phyloP scores from a whole-genome alignment of 176 grass and related monocot genomes.

The Juncus inflexus region DNA sequence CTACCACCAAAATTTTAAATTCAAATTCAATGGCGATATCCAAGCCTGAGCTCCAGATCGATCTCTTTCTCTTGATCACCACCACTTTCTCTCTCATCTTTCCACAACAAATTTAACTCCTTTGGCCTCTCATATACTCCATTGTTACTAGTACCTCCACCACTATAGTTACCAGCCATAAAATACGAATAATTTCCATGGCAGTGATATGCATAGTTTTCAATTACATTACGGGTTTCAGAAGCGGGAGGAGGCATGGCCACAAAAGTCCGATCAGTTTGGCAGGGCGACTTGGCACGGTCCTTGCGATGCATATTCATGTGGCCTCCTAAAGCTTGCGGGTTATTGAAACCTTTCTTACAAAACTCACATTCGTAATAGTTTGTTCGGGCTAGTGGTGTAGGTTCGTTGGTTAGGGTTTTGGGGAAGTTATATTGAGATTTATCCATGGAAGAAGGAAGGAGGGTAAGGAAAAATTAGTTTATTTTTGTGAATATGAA shows the following conservation, averaged over 20 bases:
- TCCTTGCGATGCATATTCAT: slow-evolving; percentile 80
- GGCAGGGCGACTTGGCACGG: slow-evolving; percentile 21
- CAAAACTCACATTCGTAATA: slow-evolving; percentile 56
- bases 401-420: neutral
- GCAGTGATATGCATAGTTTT: neutral
- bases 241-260: neutral
- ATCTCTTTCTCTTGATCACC: slow-evolving; percentile 1
- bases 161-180: neutral
- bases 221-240: neutral
- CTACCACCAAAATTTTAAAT: neutral
- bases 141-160: slow-evolving; percentile 8
- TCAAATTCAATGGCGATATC: slow-evolving; percentile 28
- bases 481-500: too few species aligned
- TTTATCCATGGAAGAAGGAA: too few species aligned
- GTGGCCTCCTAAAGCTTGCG: slow-evolving; percentile 65
- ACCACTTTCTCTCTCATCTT: slow-evolving; percentile 8
- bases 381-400: neutral
- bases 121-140: slow-evolving; percentile 17
- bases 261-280: neutral
- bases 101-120: slow-evolving; percentile 32
- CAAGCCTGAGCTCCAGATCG: slow-evolving; percentile 57
- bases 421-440: neutral
- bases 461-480: too few species aligned
- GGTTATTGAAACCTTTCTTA: slow-evolving; percentile 65
- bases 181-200: neutral